Percentiles rank a stretch among this genome's conserved stretches.
These are phyloP conservation scores for Blastocystis sp. DNA, from an alignment of 352 stramenopile genomes.

Conservation along the genomic window DNA sequence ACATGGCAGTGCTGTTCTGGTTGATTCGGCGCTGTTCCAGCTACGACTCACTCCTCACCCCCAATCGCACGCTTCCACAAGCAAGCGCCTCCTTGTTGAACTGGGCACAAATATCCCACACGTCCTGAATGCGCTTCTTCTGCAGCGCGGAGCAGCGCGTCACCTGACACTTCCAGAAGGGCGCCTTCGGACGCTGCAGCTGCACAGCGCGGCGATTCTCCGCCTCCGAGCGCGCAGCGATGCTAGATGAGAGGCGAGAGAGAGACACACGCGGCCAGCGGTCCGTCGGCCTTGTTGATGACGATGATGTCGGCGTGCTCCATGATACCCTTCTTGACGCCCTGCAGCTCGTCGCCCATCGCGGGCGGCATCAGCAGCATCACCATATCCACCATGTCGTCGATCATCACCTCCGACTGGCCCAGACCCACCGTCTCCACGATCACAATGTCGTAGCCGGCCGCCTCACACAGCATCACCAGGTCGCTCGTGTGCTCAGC, in stretches of 20 bases:
- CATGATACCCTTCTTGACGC: conserved; percentile 95
- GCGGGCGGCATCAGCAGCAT: conserved; percentile 83
- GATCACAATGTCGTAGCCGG: conserved; percentile 83
- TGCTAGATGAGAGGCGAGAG: conserved; percentile 56
- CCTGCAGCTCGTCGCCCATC: conserved; percentile 87
- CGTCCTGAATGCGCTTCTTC: conserved; percentile 57
- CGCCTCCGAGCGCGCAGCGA: conserved; percentile 51
- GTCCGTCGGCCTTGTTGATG: conserved; percentile 91
- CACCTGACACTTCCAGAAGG: conserved; percentile 68
- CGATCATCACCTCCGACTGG: conserved; percentile 89
- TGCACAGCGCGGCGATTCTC: conserved; percentile 68
- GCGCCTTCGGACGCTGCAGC: conserved; percentile 70
- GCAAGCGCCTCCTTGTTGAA: conserved; percentile 57
- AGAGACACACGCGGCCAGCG: conserved; percentile 60
- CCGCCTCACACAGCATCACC: conserved; percentile 81
- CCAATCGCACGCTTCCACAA: conserved; percentile 31
- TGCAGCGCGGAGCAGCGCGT: conserved; percentile 57
- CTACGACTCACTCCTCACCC: conserved; percentile 21
- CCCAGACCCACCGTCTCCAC: conserved; percentile 92
- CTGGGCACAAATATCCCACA: conserved; percentile 58
- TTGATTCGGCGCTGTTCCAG: conserved; percentile 38
- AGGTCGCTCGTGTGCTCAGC: conserved; percentile 75
- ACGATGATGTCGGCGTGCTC: conserved; percentile 89
- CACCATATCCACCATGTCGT: conserved; percentile 87
- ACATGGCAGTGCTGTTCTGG: conserved; percentile 59